phyloP scores from a whole-genome alignment of 2,329 filamentous ascomycete species.

The Cytospora leucostoma region DNA sequence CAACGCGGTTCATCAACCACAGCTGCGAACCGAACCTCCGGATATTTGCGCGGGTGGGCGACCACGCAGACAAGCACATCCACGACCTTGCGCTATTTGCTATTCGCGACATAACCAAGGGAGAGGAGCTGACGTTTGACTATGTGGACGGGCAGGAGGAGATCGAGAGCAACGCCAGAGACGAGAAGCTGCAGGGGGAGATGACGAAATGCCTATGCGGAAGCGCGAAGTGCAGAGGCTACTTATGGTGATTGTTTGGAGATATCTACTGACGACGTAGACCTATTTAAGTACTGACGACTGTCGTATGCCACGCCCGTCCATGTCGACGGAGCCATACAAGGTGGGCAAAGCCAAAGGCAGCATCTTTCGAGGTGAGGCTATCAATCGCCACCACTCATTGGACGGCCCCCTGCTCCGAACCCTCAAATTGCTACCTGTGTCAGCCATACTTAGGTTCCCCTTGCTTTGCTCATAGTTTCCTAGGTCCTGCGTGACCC shows the following conservation, averaged over 20 bases:
- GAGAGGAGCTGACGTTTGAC: slow-evolving; percentile 77
- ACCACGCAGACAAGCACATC: slow-evolving; percentile 71
- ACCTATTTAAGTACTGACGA: not conserved
- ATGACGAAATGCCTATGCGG: slow-evolving; percentile 66
- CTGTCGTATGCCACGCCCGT: not conserved
- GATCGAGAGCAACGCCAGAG: slow-evolving; percentile 50
- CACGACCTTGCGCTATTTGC: slow-evolving; percentile 81
- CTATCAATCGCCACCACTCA: too few species aligned
- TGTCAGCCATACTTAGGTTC: too few species aligned
- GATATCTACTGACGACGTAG: not conserved
- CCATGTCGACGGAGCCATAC: not conserved
- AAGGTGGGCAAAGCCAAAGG: too few species aligned
- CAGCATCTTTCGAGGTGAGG: too few species aligned
- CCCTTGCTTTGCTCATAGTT: too few species aligned
- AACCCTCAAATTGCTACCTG: too few species aligned
- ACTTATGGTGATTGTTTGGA: slow-evolving; percentile 57
- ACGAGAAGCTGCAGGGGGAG: slow-evolving; percentile 50
- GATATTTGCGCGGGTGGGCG: slow-evolving; percentile 77
- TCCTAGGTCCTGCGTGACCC: too few species aligned
- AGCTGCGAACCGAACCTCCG: slow-evolving; percentile 77
- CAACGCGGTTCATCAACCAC: slow-evolving; percentile 82
- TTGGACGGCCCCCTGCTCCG: too few species aligned
- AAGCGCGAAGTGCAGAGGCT: slow-evolving; percentile 66
- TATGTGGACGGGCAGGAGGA: slow-evolving; percentile 68
- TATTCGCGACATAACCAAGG: slow-evolving; percentile 61